Evolutionary conservation across 2,329 filamentous ascomycete species (phyloP), one percentile per base, ranked within the genome.

Genomic region (Exophiala sp.): DNA sequence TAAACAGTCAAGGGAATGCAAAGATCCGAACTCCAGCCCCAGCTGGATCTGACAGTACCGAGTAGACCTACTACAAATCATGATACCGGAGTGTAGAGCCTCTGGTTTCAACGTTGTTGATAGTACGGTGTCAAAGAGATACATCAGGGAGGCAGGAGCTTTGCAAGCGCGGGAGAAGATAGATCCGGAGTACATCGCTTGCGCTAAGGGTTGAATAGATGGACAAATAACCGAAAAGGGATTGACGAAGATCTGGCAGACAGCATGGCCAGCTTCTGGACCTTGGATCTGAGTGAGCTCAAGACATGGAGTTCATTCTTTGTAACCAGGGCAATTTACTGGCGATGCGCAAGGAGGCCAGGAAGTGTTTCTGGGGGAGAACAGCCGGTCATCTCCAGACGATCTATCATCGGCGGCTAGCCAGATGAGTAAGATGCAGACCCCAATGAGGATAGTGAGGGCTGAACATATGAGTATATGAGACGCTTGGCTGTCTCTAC

Each of bases 41-140:
- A 2, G 24, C 24, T 47, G 33, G 47, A 33, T 44, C 38, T 35
- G 38, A 44, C 51, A 44, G 36, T 47, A 32, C 24, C 42, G 47
- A 50, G 32, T 36, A 38, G 32, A 48, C 41, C 21, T 43, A 43
- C 51, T 55, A 55, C 57, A 60, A 55, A 57, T 57, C 52, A 33
- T 60, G 57, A 60, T 47, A 60, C 57, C 45, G 57, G 52, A 53
- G 24, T 32, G 29, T 50, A 44, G 41, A 50, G 45, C 16, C 33
- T 38, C 20, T 39, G 18, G 57, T 60, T 60, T 60, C 57, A 60
- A 53, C 41, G 21, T 44, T 34, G 24, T 29, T 42, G 40, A 33
- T 52, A 39, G 48, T 33, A 40, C 18, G 47, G 54, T 59, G 44
- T 52, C 54, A 57, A 41, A 40, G 43, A 54, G 33, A 32, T 49